Evolutionary conservation across 805 yeast genomes (phyloP).

Genomic region (Candida peoriensis): DNA sequence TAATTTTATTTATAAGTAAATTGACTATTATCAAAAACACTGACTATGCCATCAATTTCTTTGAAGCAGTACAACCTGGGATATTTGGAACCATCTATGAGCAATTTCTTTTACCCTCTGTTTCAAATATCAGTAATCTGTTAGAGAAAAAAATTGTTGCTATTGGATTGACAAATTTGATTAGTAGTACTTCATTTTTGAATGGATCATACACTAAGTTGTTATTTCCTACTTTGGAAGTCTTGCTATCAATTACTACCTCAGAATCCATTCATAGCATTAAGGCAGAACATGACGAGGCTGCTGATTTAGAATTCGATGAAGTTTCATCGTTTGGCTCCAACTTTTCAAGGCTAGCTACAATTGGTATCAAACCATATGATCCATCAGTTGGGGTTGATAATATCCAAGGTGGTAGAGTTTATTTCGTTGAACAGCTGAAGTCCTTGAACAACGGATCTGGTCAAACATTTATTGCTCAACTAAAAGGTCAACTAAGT

Average conservation of each 20-base stretch:
- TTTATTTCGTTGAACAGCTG: constrained; percentile 17
- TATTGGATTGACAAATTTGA: constrained; percentile 44
- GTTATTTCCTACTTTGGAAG: constrained; percentile 39
- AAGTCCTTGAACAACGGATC: constrained; percentile 16
- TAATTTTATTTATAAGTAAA: constrained; percentile 58
- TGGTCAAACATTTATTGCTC: constrained; percentile 13
- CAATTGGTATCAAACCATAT: constrained; percentile 52
- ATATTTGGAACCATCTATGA: constrained; percentile 45
- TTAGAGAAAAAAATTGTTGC: constrained; percentile 50
- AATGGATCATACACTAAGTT: constrained; percentile 38
- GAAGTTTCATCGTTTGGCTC: constrained; percentile 85
- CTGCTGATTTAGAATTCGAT: constrained; percentile 47
- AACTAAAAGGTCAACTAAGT: constrained; percentile 16
- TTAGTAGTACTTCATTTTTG: constrained; percentile 29
- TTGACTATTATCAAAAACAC: constrained; percentile 41
- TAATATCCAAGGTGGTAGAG: constrained; percentile 14
- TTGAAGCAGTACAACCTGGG: constrained; percentile 68
- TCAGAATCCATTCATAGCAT: constrained; percentile 32
- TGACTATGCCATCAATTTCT: constrained; percentile 54
- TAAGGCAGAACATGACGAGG: constrained; percentile 31
- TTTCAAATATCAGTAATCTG: constrained; percentile 42
- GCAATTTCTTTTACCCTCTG: constrained; percentile 35
- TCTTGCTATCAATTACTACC: constrained; percentile 33
- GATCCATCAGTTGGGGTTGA: constrained; percentile 48
- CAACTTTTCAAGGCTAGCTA: constrained; percentile 66